Conservation (phyloP, 2,329 filamentous ascomycete species). For the Alternaria alternata region DNA sequence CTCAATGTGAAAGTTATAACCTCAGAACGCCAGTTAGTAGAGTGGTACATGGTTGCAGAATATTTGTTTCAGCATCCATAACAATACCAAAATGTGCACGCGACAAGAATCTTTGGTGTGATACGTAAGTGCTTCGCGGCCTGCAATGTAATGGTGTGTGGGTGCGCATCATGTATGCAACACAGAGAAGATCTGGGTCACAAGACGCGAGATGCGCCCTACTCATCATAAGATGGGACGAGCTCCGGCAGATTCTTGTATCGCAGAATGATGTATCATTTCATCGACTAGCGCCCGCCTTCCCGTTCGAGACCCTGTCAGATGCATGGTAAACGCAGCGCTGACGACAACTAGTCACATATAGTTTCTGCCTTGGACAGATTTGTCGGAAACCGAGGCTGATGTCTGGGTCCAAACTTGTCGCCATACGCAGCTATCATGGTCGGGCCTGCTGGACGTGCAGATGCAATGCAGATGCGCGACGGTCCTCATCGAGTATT, state of each 20-base stretch:
- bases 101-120: not conserved
- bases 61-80: not conserved
- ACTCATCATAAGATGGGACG: not conserved
- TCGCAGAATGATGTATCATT: slow-evolving; percentile 1
- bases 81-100: not conserved
- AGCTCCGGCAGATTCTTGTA: not conserved
- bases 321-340: slow-evolving; percentile 25
- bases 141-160: not conserved
- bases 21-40: not conserved
- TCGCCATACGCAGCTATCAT: slow-evolving; percentile 21
- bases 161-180: not conserved
- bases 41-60: not conserved
- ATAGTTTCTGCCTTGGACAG: slow-evolving; percentile 29
- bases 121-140: not conserved
- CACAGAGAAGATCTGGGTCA: not conserved
- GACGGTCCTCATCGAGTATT: slow-evolving; percentile 23
- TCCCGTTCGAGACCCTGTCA: slow-evolving; percentile 10
- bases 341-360: slow-evolving; percentile 33
- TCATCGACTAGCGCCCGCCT: not conserved
- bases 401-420: slow-evolving; percentile 20
- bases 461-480: slow-evolving; percentile 22
- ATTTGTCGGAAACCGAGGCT: slow-evolving; percentile 25
- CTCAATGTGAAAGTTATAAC: not conserved
- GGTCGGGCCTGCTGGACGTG: slow-evolving; percentile 22
- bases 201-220: slow-evolving; percentile 4